Base-by-base conservation (phyloP, 2,329 filamentous ascomycete genomes). In the Pseudogymnoascus sp. region DNA sequence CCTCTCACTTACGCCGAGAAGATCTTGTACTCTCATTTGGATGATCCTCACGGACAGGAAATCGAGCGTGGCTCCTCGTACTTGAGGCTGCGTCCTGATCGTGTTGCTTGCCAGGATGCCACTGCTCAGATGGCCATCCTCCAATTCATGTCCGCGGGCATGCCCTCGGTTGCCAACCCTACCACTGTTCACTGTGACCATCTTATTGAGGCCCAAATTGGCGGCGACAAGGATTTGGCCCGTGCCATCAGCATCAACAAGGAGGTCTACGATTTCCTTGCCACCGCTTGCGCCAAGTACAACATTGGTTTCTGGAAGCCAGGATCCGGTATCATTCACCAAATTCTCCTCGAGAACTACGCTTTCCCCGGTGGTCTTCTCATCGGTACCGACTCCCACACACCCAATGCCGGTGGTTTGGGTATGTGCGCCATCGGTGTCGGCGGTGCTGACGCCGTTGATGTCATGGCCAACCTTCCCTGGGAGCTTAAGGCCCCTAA, bases 301-400 rank as follows among this genome's bases (percentile, higher is more conserved):
- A 93, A 97, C 84, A 97, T 97, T 77, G 94, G 94, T 82, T 97
- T 97, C 88, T 99, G 94, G 94, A 91, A 86, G 78, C 94, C 94
- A 68, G 94, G 94, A 71, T 97, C 93, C 75, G 94, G 94, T 84
- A 99, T 97, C 77, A 99, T 99, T 72, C 94, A 99, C 82, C 94
- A 97, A 83, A 97, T 97, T 74, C 80, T 97, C 67, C 86, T 97
- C 64, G 94, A 99, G 82, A 97, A 97, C 84, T 97, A 97, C 78
- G 92, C 92, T 76, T 97, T 97, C 88, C 94, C 94, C 68, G 94
- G 94, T 84, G 93, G 89, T 85, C 86, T 99, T 64, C 86, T 99
- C 75, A 97, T 97, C 75, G 94, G 94, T 77, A 97, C 93, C 70
- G 93, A 97, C 78, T 96, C 92, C 63, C 94, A 99, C 82, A 97